A percentile compares a stretch with the other conserved stretches of the same genome.
These are phyloP conservation scores for Panicum virgatum DNA, from an alignment of 202 grass and related monocot genomes.

Conservation along the genomic window DNA sequence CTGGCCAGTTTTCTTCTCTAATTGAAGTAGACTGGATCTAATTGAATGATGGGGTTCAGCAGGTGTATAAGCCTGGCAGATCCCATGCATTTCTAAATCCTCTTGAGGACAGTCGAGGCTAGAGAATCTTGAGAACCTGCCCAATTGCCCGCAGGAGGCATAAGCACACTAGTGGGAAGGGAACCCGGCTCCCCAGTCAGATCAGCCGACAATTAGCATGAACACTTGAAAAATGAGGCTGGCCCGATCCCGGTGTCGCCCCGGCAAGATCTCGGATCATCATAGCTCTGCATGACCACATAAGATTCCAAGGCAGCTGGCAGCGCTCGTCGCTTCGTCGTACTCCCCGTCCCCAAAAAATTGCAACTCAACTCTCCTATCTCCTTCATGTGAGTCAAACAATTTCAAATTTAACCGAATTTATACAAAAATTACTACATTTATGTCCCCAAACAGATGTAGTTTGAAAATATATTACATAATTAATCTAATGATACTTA, in stretches of 20 bases:
- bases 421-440: too few relatives aligned
- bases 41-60: background rate
- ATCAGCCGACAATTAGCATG: slow-evolving; percentile 43
- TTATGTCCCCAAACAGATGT: too few relatives aligned
- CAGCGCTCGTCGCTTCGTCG: too few relatives aligned
- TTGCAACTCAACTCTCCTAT: too few relatives aligned
- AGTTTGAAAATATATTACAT: too few relatives aligned
- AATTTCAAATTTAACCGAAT: too few relatives aligned
- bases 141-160: slow-evolving; percentile 4
- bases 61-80: background rate
- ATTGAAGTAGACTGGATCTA: background rate
- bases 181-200: slow-evolving; percentile 6
- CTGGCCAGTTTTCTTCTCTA: background rate
- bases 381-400: too few relatives aligned
- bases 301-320: background rate
- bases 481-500: too few relatives aligned
- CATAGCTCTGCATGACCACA: background rate
- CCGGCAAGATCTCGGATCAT: slow-evolving; percentile 31
- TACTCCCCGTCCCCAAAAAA: too few relatives aligned
- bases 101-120: background rate
- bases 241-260: slow-evolving; percentile 21
- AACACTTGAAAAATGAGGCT: background rate
- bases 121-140: slow-evolving; percentile 19
- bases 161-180: slow-evolving; percentile 13
- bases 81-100: slow-evolving; percentile 2